Evolutionary conservation across 768 basidiomycete genomes (phyloP).

Genomic region (Boletus subparvulus): DNA sequence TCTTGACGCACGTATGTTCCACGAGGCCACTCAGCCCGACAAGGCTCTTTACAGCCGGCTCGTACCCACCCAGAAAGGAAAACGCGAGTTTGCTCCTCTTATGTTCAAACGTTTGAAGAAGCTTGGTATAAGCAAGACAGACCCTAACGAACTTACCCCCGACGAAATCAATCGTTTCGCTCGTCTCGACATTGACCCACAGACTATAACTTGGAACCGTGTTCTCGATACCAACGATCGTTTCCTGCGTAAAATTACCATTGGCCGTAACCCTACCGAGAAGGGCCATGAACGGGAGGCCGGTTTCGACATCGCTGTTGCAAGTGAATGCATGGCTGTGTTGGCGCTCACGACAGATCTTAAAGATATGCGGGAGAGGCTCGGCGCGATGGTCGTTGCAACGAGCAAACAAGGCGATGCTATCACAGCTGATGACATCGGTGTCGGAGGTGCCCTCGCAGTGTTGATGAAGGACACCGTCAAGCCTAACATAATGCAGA

Average conservation of each 20-base stretch:
- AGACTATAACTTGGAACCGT: constrained; percentile 97
- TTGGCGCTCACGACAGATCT: constrained; percentile 87
- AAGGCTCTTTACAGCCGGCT: constrained; percentile 93
- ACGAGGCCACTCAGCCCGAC: constrained; percentile 93
- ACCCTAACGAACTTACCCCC: constrained; percentile 88
- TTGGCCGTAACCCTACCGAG: constrained; percentile 90
- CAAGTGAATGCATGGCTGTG: constrained; percentile 98
- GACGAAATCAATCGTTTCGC: constrained; percentile 91
- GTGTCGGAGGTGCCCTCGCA: constrained; percentile 91
- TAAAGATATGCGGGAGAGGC: constrained; percentile 85
- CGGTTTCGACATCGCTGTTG: constrained; percentile 96
- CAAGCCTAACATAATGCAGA: constrained; percentile 99
- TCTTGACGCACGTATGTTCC: constrained; percentile 95
- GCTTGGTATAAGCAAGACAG: constrained; percentile 91
- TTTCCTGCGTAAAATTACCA: constrained; percentile 89
- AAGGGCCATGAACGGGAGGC: constrained; percentile 85
- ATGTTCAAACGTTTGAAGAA: constrained; percentile 96
- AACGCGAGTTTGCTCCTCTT: constrained; percentile 90
- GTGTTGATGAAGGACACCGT: constrained; percentile 99
- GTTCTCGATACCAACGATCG: constrained; percentile 97
- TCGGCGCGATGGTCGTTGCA: constrained; percentile 97
- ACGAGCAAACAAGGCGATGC: constrained; percentile 89
- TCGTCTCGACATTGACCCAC: constrained; percentile 85
- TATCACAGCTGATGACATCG: constrained; percentile 94
- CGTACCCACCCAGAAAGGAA: constrained; percentile 90